Evolutionary conservation across 2,329 filamentous ascomycete species (phyloP).

Genomic region (Cordyceps fumosorosea): DNA sequence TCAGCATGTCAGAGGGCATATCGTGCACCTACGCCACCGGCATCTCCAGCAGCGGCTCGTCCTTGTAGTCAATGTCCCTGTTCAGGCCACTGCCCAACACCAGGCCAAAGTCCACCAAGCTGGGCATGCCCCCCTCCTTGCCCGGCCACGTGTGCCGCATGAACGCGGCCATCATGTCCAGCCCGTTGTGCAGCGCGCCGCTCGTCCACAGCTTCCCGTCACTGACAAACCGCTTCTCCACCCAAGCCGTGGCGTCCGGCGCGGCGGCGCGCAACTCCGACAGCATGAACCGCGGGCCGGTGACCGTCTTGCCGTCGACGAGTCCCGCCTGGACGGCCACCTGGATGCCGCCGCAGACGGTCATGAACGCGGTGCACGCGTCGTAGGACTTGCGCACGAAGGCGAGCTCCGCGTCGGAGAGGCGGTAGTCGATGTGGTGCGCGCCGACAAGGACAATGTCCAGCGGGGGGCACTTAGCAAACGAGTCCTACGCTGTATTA

Average conservation of each 20-base stretch:
- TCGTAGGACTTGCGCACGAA: conserved; percentile 31
- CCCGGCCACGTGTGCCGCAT: conserved; percentile 24
- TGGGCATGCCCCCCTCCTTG: conserved; percentile 8
- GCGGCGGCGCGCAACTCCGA: conserved; percentile 19
- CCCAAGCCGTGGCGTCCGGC: conserved; percentile 29
- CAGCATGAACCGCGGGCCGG: conserved; percentile 27
- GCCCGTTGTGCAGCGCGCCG: conserved; percentile 28
- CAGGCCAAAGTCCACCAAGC: conserved; percentile 17
- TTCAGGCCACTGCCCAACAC: conserved; percentile 21
- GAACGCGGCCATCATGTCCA: conserved; percentile 29
- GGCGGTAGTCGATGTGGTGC: conserved; percentile 21
- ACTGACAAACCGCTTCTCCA: conserved; percentile 29
- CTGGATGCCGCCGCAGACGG: conserved; percentile 32
- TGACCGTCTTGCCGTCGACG: conserved; percentile 30
- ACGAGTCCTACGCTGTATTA: conserved; percentile 29
- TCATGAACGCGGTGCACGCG: conserved; percentile 31
- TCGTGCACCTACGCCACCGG: background rate
- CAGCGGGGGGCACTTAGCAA: conserved; percentile 31
- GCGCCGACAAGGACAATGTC: conserved; percentile 38
- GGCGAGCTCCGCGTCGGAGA: conserved; percentile 26
- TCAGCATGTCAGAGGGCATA: too few species aligned
- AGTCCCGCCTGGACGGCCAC: conserved; percentile 28
- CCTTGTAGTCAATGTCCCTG: conserved; percentile 28
- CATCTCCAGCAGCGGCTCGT: conserved; percentile 12
- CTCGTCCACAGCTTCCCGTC: conserved; percentile 33